A percentile compares a stretch with the other conserved stretches of the same genome.
These are phyloP conservation scores for Dentipellis fragilis DNA, from an alignment of 768 basidiomycete species.

Conservation along the genomic window DNA sequence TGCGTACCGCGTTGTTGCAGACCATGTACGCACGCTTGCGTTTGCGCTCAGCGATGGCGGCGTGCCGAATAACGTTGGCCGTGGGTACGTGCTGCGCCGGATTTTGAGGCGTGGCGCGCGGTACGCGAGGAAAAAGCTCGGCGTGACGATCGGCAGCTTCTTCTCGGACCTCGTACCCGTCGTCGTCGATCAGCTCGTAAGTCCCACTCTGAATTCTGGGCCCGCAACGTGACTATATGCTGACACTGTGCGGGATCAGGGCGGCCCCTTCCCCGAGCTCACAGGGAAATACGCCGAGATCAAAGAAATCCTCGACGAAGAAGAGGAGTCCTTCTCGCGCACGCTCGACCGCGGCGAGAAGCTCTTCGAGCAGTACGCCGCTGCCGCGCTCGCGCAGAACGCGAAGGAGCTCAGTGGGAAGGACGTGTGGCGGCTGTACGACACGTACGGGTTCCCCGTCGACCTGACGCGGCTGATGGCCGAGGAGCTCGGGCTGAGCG, in stretches of 20 bases:
- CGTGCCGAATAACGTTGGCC: conserved; percentile 89
- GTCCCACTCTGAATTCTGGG: conserved; percentile 14
- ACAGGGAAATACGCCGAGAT: conserved; percentile 72
- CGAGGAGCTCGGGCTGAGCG: conserved; percentile 73
- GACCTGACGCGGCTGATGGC: conserved; percentile 97
- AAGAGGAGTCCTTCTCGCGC: conserved; percentile 95
- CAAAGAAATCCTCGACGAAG: conserved; percentile 93
- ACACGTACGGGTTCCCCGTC: conserved; percentile 97
- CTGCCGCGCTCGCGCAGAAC: conserved; percentile 52
- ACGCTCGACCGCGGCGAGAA: conserved; percentile 95
- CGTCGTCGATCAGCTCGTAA: conserved; percentile 80
- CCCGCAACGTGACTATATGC: conserved; percentile 1
- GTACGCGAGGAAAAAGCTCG: conserved; percentile 91
- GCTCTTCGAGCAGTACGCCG: conserved; percentile 84
- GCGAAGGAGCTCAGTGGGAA: conserved; percentile 67
- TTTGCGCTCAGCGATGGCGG: conserved; percentile 96
- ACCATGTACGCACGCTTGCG: conserved; percentile 91
- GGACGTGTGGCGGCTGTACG: conserved; percentile 96
- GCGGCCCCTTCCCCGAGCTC: conserved; percentile 87
- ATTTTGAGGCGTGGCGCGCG: conserved; percentile 92
- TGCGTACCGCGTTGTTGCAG: conserved; percentile 94
- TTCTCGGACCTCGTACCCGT: conserved; percentile 89
- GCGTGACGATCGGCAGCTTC: conserved; percentile 86
- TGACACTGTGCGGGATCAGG: conserved; percentile 32
- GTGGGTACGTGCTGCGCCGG: conserved; percentile 93